phyloP scores from a whole-genome alignment of 2,329 filamentous ascomycete species.

The Kalmusia sp. region DNA sequence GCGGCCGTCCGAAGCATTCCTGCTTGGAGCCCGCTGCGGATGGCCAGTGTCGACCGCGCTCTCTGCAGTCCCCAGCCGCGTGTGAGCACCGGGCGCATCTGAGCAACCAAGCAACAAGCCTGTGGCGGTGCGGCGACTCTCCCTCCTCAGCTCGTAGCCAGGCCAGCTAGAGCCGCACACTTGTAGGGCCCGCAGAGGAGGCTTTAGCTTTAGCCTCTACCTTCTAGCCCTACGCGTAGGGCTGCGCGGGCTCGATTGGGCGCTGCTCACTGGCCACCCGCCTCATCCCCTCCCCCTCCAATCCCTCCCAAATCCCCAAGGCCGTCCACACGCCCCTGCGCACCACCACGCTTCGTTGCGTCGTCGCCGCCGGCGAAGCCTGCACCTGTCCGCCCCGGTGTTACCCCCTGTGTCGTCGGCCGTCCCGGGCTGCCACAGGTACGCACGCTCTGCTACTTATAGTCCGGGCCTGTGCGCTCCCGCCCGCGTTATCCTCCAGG shows the following conservation, averaged over 20 bases:
- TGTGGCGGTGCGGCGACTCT: background rate
- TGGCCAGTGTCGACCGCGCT: slow-evolving; percentile 27
- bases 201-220: slow-evolving; percentile 5
- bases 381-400: background rate
- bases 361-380: background rate
- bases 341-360: background rate
- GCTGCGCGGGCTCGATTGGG: slow-evolving; percentile 6
- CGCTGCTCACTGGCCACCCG: slow-evolving; percentile 1
- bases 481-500: background rate
- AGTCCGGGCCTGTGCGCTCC: slow-evolving; percentile 11
- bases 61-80: slow-evolving; percentile 21
- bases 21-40: slow-evolving; percentile 26
- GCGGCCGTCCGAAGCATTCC: slow-evolving; percentile 20
- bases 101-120: background rate
- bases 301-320: too few species aligned
- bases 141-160: background rate
- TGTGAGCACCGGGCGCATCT: slow-evolving; percentile 4
- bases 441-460: slow-evolving; percentile 4
- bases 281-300: slow-evolving; percentile 1
- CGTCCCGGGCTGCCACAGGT: slow-evolving; percentile 6
- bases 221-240: slow-evolving; percentile 8
- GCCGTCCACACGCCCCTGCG: background rate
- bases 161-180: background rate
- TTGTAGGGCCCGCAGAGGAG: slow-evolving; percentile 3
- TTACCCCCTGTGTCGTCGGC: slow-evolving; percentile 6